phyloP scores from a whole-genome alignment of 768 basidiomycete species.

The Udeniomyces megalosporus region DNA sequence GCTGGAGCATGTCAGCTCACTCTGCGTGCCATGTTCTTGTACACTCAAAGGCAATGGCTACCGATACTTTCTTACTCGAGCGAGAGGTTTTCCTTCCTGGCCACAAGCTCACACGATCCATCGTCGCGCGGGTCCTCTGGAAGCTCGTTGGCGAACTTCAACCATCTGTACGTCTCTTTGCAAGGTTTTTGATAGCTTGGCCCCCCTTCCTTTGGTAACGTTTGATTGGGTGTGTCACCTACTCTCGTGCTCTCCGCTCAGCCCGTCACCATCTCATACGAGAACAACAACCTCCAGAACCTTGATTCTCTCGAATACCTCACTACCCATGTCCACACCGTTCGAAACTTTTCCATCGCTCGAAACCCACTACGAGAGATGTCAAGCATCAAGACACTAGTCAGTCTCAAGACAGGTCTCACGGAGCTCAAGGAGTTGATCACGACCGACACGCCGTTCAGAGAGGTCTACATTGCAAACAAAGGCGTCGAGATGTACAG shows the following conservation, averaged over 20 bases:
- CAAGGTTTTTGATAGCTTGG: no score
- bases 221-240: neutral
- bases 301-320: conserved; percentile 14
- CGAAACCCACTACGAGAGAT: conserved; percentile 8
- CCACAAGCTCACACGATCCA: conserved; percentile 10
- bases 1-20: no score
- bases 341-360: conserved; percentile 15
- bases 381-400: conserved; percentile 4
- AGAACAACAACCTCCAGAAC: conserved; percentile 10
- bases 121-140: conserved; percentile 13
- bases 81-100: conserved; percentile 13
- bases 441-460: conserved; percentile 7
- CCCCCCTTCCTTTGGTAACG: neutral
- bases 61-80: conserved; percentile 5
- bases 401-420: conserved; percentile 12
- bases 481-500: conserved; percentile 13
- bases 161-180: conserved; percentile 7
- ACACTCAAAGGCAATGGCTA: neutral
- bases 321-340: neutral
- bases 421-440: conserved; percentile 9
- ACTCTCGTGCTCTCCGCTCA: neutral
- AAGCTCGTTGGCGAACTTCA: conserved; percentile 15
- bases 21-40: no score
- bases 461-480: conserved; percentile 1
- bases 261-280: conserved; percentile 15